These are phyloP conservation scores for Plasmopara muralis DNA, from an alignment of 352 stramenopile species.

Conservation along the genomic window DNA sequence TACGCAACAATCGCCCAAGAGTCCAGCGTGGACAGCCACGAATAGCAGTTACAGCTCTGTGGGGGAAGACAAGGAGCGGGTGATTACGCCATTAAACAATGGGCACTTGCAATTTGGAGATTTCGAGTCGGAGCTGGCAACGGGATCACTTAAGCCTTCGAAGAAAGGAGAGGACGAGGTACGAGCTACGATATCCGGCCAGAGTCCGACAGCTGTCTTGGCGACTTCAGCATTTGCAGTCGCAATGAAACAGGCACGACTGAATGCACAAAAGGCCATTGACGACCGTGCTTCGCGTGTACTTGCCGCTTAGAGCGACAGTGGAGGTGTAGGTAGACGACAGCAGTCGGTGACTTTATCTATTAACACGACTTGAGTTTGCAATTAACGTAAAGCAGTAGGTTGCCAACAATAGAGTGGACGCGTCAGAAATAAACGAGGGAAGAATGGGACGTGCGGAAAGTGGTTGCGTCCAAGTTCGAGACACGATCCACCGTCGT, in stretches of 20 bases:
- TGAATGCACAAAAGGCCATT: slow-evolving; percentile 61
- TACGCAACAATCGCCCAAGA: slow-evolving; percentile 21
- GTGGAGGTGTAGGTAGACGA: slow-evolving; percentile 4
- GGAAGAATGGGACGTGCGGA: no score
- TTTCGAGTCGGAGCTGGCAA: slow-evolving; percentile 24
- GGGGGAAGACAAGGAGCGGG: slow-evolving; percentile 27
- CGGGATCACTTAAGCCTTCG: slow-evolving; percentile 15
- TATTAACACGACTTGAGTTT: slow-evolving; percentile 17
- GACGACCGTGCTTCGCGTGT: slow-evolving; percentile 40
- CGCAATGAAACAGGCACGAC: slow-evolving; percentile 69
- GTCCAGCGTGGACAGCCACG: slow-evolving; percentile 25
- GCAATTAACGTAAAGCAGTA: no score
- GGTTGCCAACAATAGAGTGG: no score
- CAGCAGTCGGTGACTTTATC: slow-evolving; percentile 15
- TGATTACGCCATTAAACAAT: slow-evolving; percentile 11
- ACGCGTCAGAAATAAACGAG: no score
- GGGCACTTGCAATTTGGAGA: slow-evolving; percentile 30
- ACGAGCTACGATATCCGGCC: slow-evolving; percentile 17
- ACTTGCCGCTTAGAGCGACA: slow-evolving; percentile 20
- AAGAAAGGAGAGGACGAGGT: slow-evolving; percentile 20
- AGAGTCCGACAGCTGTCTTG: slow-evolving; percentile 35
- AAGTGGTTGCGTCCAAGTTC: no score
- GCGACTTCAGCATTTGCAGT: slow-evolving; percentile 65
- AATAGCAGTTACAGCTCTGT: slow-evolving; percentile 32
- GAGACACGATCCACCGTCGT: no score